phyloP scores from a whole-genome alignment of 495 filamentous ascomycete genomes.

The Parachaetomium inaequale region DNA sequence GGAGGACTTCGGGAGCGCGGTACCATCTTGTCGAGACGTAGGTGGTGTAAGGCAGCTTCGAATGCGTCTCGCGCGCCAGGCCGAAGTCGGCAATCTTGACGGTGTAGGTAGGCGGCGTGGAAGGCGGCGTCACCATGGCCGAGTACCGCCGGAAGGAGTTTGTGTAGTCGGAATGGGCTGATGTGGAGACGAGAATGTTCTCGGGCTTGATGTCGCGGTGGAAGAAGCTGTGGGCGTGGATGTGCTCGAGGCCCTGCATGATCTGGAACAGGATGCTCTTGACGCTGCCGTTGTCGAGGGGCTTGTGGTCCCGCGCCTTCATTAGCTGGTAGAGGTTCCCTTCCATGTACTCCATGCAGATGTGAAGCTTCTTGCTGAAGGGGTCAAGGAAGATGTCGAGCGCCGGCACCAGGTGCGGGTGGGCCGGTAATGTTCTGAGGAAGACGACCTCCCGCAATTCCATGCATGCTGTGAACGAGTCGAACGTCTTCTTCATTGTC shows the following conservation, averaged over 20 bases:
- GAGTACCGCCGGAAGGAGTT: constrained; percentile 89
- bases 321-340: constrained; percentile 98
- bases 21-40: constrained; percentile 99
- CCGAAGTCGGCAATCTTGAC: constrained; percentile 99
- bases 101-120: constrained; percentile 86
- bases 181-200: constrained; percentile 96
- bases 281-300: constrained; percentile 81
- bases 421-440: constrained; percentile 77
- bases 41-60: constrained; percentile 92
- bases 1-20: constrained; percentile 89
- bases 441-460: constrained; percentile 97
- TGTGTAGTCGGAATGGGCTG: constrained; percentile 70
- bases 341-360: constrained; percentile 99
- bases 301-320: constrained; percentile 96
- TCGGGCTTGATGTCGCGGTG: constrained; percentile 99
- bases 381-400: constrained; percentile 99
- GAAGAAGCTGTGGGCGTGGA: constrained; percentile 96
- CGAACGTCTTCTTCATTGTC: constrained; percentile 99
- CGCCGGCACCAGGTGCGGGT: constrained; percentile 90
- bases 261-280: constrained; percentile 99
- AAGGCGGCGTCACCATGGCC: constrained; percentile 86
- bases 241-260: constrained; percentile 90
- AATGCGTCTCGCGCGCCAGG: constrained; percentile 94
- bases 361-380: constrained; percentile 91
- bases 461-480: constrained; percentile 81